phyloP scores from a whole-genome alignment of 176 grass and related monocot species.

The Zoysia japonica region DNA sequence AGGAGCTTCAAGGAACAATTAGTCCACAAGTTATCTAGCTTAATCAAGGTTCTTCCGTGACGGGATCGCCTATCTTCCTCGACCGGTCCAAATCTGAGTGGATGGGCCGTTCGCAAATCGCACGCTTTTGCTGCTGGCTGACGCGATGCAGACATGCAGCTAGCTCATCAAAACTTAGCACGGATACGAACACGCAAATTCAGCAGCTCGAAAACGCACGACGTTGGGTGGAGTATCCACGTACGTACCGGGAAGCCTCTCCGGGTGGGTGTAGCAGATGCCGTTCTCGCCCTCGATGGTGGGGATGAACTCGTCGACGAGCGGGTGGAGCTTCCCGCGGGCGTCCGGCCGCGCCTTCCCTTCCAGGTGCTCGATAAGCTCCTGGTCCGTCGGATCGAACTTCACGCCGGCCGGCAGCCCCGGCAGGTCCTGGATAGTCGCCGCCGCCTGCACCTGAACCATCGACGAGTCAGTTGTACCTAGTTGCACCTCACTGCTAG shows the following conservation, averaged over 20 bases:
- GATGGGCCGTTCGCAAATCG: background rate
- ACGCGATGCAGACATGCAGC: background rate
- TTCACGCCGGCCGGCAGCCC: constrained; percentile 91
- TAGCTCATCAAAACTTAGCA: background rate
- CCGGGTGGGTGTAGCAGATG: constrained; percentile 98
- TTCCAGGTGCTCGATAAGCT: constrained; percentile 91
- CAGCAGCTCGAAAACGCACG: background rate
- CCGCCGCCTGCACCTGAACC: constrained; percentile 48
- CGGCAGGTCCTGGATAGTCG: constrained; percentile 77
- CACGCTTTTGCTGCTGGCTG: background rate
- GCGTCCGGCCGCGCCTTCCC: constrained; percentile 82
- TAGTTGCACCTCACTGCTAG: background rate
- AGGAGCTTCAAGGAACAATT: background rate
- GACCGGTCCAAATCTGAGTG: constrained; percentile 37
- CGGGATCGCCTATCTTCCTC: constrained; percentile 32
- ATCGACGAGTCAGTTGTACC: background rate
- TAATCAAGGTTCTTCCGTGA: constrained; percentile 6
- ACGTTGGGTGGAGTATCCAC: background rate
- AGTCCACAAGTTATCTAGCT: background rate
- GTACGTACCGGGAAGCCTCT: constrained; percentile 81
- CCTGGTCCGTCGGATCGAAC: constrained; percentile 96
- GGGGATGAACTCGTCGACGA: constrained; percentile 97
- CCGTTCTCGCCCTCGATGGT: constrained; percentile 97
- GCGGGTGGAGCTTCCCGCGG: constrained; percentile 64
- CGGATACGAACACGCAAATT: background rate